Evolutionary conservation across 1,284 basidiomycete genomes (phyloP).

Genomic region (Quambalaria eucalypti): DNA sequence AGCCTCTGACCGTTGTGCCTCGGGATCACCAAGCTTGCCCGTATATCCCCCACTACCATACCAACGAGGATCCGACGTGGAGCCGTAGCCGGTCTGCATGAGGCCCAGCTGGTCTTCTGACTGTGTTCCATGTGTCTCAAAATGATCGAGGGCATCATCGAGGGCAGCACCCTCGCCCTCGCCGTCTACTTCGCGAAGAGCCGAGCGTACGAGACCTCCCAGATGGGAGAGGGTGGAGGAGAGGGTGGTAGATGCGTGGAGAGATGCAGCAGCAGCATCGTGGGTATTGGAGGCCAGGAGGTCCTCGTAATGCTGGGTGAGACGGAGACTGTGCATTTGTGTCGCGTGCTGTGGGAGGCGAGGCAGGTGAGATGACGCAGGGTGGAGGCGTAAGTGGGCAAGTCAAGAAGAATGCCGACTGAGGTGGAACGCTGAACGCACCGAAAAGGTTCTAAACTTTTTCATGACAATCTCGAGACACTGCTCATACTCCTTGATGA

Average conservation of each 20-base stretch:
- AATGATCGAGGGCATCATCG: conserved; percentile 8
- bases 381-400: too few relatives aligned
- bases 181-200: conserved; percentile 29
- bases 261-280: conserved; percentile 22
- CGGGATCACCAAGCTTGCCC: conserved; percentile 26
- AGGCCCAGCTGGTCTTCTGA: conserved; percentile 2
- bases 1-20: conserved; percentile 16
- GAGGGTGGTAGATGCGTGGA: conserved; percentile 23
- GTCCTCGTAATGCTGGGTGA: conserved; percentile 82
- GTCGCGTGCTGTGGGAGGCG: conserved; percentile 64
- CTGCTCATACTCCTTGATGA: conserved; percentile 87
- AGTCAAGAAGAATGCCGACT: not conserved
- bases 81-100: conserved; percentile 9
- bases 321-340: conserved; percentile 77
- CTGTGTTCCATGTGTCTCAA: conserved; percentile 6
- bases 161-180: conserved; percentile 12
- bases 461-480: conserved; percentile 93
- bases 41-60: conserved; percentile 40
- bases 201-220: conserved; percentile 27
- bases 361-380: not conserved
- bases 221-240: conserved; percentile 26
- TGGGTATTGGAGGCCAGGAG: conserved; percentile 53
- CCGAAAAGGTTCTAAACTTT: conserved; percentile 85
- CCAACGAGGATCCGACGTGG: conserved; percentile 22
- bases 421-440: conserved; percentile 50